A percentile compares a stretch with the other conserved stretches of the same genome.
These are phyloP conservation scores for Quercus gilva DNA, from an alignment of 306 rosid species.

Conservation along the genomic window DNA sequence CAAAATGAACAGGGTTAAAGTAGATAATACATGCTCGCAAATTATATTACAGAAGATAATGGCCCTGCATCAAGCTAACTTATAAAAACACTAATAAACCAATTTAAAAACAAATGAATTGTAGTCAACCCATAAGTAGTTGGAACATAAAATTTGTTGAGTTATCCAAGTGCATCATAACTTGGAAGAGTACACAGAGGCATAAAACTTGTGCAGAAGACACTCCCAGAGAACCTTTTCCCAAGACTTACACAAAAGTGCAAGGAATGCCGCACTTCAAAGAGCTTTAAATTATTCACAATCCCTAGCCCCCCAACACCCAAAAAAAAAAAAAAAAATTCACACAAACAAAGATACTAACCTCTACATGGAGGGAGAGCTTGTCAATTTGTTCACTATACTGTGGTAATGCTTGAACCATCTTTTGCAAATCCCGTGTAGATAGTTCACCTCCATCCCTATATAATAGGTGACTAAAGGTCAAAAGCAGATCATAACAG, in stretches of 20 bases:
- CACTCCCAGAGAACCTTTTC: background rate
- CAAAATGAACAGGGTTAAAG: background rate
- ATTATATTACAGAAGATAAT: too few species aligned
- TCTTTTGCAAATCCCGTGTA: slow-evolving; percentile 87
- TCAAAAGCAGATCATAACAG: slow-evolving; percentile 16
- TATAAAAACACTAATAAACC: too few species aligned
- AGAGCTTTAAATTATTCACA: background rate
- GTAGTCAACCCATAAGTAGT: background rate
- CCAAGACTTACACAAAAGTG: background rate
- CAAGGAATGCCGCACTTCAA: background rate
- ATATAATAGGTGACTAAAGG: slow-evolving; percentile 23
- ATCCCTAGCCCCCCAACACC: background rate
- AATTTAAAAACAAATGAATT: background rate
- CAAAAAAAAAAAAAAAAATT: background rate
- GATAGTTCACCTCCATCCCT: slow-evolving; percentile 79
- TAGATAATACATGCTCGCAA: too few species aligned
- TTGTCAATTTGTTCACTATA: slow-evolving; percentile 95
- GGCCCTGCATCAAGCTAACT: too few species aligned
- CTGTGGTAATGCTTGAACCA: slow-evolving; percentile 99
- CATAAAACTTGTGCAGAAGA: background rate
- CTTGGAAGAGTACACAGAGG: background rate
- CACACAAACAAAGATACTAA: slow-evolving; percentile 39
- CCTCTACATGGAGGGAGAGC: slow-evolving; percentile 97
- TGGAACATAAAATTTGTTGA: background rate
- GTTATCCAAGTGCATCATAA: background rate